Conservation (phyloP, 495 filamentous ascomycete genomes). For the Penicillium argentinense region DNA sequence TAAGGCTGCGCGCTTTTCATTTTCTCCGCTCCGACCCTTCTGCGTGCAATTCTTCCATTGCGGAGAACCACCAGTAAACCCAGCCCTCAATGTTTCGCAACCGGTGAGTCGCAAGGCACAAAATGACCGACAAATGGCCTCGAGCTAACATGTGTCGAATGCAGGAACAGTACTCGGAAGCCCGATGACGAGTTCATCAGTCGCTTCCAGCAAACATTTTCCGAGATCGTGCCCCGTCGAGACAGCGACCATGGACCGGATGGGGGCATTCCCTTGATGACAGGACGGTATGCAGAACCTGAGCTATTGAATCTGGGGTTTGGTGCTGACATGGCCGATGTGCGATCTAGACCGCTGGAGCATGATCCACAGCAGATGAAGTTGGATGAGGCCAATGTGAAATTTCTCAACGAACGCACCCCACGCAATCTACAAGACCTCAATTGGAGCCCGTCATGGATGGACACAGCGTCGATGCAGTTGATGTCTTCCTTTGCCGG, state of each 20-base stretch:
- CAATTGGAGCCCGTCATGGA: slow-evolving; percentile 81
- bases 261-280: slow-evolving; percentile 14
- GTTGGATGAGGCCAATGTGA: slow-evolving; percentile 56
- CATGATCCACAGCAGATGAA: slow-evolving; percentile 25
- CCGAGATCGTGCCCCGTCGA: slow-evolving; percentile 54
- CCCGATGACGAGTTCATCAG: slow-evolving; percentile 80
- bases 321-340: slow-evolving; percentile 8
- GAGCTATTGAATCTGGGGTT: neutral
- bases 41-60: slow-evolving; percentile 1
- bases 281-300: slow-evolving; percentile 25
- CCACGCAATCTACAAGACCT: slow-evolving; percentile 76
- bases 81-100: slow-evolving; percentile 25
- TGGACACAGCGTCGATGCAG: slow-evolving; percentile 80
- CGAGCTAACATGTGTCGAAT: neutral
- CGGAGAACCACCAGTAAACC: slow-evolving; percentile 1
- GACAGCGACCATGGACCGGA: slow-evolving; percentile 8
- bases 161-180: slow-evolving; percentile 81
- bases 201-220: slow-evolving; percentile 78
- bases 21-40: neutral
- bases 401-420: slow-evolving; percentile 70
- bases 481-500: slow-evolving; percentile 70
- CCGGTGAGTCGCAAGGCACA: slow-evolving; percentile 14
- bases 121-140: neutral
- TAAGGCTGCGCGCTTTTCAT: neutral
- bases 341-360: slow-evolving; percentile 7